These are phyloP conservation scores for Thalassiosira mediterranea DNA, from an alignment of 352 stramenopile genomes.

Conservation along the genomic window DNA sequence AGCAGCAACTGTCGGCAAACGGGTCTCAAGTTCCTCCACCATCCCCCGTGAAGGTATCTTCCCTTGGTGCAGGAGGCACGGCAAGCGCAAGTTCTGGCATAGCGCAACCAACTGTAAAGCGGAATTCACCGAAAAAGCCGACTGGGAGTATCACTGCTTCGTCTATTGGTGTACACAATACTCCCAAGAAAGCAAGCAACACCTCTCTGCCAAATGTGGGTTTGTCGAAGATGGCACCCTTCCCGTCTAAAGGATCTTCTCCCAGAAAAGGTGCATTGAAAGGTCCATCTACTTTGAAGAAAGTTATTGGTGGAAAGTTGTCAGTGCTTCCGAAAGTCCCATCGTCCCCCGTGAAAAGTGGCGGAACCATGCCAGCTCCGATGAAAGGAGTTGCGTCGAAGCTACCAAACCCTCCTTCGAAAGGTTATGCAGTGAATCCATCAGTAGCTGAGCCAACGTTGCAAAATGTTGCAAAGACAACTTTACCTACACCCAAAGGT, in stretches of 20 bases:
- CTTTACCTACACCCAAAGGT: constrained; percentile 14
- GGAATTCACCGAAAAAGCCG: constrained; percentile 1
- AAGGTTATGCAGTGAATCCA: neutral
- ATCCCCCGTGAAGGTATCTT: neutral
- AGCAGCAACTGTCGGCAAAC: constrained; percentile 10
- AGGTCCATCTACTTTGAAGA: neutral
- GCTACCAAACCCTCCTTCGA: neutral
- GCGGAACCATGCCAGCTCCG: too few species aligned
- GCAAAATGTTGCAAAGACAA: neutral
- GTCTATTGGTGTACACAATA: neutral
- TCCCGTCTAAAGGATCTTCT: too few species aligned
- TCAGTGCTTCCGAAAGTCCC: too few species aligned
- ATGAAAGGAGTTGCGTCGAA: neutral
- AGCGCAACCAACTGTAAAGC: neutral
- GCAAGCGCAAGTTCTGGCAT: constrained; percentile 2
- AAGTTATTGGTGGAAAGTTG: neutral
- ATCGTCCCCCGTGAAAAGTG: too few species aligned
- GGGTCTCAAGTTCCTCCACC: constrained; percentile 1
- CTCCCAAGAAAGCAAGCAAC: constrained; percentile 4
- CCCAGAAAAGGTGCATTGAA: neutral
- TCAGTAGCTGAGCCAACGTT: neutral
- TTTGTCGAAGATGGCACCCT: neutral
- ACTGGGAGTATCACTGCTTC: neutral
- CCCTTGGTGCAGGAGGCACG: neutral
- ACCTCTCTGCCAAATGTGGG: neutral